Evolutionary conservation across 768 basidiomycete species (phyloP), one percentile per base, ranked within the genome.

Genomic region (Lactarius vividus): DNA sequence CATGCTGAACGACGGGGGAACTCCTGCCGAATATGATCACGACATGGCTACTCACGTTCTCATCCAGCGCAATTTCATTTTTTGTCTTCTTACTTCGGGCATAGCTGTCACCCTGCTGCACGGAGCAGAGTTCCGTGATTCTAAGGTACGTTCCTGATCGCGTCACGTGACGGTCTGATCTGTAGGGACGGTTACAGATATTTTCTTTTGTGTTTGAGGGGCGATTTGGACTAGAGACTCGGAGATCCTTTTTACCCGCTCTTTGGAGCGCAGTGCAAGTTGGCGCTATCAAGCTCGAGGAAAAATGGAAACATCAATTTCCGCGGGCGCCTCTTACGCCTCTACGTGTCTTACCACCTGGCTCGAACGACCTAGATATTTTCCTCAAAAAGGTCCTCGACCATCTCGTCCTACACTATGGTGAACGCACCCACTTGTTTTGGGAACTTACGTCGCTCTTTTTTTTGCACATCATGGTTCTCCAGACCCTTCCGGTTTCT

Each of bases 71-170:
- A 49, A 73, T 1, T 83, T 87, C 67, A 67, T 89, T 1, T 83
- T 79, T 44, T 72, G 78, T 26, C 74, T 88, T 2, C 74, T 88
- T 0, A 70, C 77, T n/a, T 76, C 75, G 15, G 83, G 84, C 4
- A 68, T 88, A 15, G 76, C 85, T 0, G 79, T 87, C 7, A 79
- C 83, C 0, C 73, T 83, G 9, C 74, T 91, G 23, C 78, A 79
- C 39, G 84, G 83, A 0, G 78, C 82, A 1, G 83, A 84, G 68
- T 88, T 86, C 69, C 80, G 81, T 49, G 87, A 89, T 69, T 83
- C 83, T 0, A 89, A 89, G 79, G 89, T 84, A 18, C 23, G 74
- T 29, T 52, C 49, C 23, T 26, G n/a, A 35, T 29, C 28, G 4
- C 15, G 35, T 46, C 54, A 49, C 52, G 63, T 49, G 40, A 29